Evolutionary conservation across 192 early-diverging fungal species (phyloP).

Genomic region (Coemansia sp.): DNA sequence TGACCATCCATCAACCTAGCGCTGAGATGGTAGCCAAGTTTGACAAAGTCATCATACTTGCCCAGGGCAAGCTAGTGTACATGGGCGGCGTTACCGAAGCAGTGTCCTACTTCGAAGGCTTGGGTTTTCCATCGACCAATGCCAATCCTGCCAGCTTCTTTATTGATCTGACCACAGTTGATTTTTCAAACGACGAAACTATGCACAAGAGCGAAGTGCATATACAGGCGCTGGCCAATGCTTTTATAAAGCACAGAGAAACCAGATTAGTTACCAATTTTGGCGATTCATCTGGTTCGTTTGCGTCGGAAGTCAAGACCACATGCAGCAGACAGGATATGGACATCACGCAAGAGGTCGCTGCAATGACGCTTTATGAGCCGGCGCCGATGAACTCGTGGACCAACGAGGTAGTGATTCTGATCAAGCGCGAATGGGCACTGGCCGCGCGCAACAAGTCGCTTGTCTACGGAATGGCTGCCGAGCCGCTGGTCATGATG

Average conservation of each 20-base stretch:
- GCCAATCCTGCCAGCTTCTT: conserved; percentile 71
- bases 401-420: conserved; percentile 21
- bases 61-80: conserved; percentile 63
- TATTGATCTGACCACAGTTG: conserved; percentile 60
- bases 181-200: conserved; percentile 42
- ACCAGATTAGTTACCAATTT: neutral
- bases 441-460: conserved; percentile 22
- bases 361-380: conserved; percentile 24
- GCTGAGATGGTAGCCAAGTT: conserved; percentile 76
- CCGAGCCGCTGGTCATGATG: conserved; percentile 31
- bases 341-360: conserved; percentile 31
- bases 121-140: conserved; percentile 58
- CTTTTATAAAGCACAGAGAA: conserved; percentile 22
- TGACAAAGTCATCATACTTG: conserved; percentile 72
- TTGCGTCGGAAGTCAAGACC: conserved; percentile 13
- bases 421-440: conserved; percentile 41
- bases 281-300: neutral
- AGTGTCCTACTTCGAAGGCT: conserved; percentile 45
- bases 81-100: conserved; percentile 51
- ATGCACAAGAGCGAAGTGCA: conserved; percentile 34
- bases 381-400: conserved; percentile 39
- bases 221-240: conserved; percentile 31
- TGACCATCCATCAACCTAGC: conserved; percentile 88
- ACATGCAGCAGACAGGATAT: conserved; percentile 7
- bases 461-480: conserved; percentile 27